These are phyloP conservation scores for Dalechampia spathulata DNA, from an alignment of 441 rosid species.

Conservation along the genomic window DNA sequence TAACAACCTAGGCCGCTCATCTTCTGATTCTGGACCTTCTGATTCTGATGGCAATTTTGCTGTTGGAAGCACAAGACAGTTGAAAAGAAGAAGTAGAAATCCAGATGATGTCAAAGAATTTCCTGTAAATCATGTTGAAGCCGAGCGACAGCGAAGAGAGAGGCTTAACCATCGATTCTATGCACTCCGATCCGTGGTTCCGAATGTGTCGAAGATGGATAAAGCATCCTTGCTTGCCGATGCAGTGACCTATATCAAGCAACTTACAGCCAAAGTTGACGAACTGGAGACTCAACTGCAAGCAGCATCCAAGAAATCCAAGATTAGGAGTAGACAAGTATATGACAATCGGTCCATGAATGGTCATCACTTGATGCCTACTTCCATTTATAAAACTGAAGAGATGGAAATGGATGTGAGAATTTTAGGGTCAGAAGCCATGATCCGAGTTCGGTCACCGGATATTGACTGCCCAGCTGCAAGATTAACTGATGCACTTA, in stretches of 20 bases:
- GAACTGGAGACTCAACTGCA: conserved; percentile 21
- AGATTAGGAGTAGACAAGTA: background rate
- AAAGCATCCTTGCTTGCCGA: conserved; percentile 44
- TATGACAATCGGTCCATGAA: conserved; percentile 8
- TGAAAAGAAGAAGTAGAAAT: conserved; percentile 23
- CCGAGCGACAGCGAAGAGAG: conserved; percentile 49
- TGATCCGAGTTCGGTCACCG: conserved; percentile 33
- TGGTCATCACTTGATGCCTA: too few relatives aligned
- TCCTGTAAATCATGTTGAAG: conserved; percentile 34
- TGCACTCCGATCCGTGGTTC: conserved; percentile 47
- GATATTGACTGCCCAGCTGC: conserved; percentile 36
- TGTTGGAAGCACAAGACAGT: background rate
- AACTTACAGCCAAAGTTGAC: conserved; percentile 24
- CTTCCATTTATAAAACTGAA: background rate
- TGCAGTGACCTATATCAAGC: conserved; percentile 36
- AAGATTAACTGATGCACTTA: conserved; percentile 34
- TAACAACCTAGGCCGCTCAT: conserved; percentile 14
- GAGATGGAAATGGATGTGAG: conserved; percentile 40
- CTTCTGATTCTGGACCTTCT: conserved; percentile 29
- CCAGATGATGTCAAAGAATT: conserved; percentile 9
- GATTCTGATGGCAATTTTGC: conserved; percentile 24
- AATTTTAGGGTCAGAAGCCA: conserved; percentile 38
- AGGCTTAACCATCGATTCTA: conserved; percentile 43
- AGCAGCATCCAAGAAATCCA: conserved; percentile 3
- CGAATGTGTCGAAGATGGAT: conserved; percentile 51